These are phyloP conservation scores for Aristolochia fimbriata DNA, from an alignment of 164 flowering plant species.

Conservation along the genomic window DNA sequence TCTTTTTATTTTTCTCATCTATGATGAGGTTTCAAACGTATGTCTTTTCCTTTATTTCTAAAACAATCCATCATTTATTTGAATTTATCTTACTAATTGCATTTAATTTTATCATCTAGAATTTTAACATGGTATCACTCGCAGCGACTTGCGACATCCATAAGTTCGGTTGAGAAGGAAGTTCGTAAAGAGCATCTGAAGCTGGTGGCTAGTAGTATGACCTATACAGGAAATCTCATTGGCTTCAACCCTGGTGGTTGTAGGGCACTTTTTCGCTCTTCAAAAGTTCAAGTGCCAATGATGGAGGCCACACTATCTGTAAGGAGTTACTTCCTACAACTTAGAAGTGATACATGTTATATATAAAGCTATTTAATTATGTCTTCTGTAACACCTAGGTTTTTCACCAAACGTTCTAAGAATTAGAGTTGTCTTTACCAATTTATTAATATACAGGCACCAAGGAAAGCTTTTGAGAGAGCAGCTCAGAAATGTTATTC, in stretches of 20 bases:
- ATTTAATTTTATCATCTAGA: too few relatives aligned
- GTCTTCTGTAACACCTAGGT: background rate
- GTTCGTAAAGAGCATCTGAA: slow-evolving; percentile 79
- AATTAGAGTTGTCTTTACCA: background rate
- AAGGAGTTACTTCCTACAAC: slow-evolving; percentile 16
- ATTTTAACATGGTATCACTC: slow-evolving; percentile 6
- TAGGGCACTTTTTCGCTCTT: slow-evolving; percentile 59
- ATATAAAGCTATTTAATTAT: background rate
- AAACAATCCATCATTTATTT: too few relatives aligned
- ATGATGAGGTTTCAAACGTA: too few relatives aligned
- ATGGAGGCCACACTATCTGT: slow-evolving; percentile 88
- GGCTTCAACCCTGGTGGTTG: slow-evolving; percentile 84
- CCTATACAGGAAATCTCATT: slow-evolving; percentile 64
- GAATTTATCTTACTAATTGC: too few relatives aligned
- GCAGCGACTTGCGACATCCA: slow-evolving; percentile 78
- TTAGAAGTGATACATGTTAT: background rate
- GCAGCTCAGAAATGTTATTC: slow-evolving; percentile 79
- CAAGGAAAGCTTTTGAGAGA: slow-evolving; percentile 81
- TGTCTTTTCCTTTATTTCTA: too few relatives aligned
- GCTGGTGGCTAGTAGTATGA: slow-evolving; percentile 79
- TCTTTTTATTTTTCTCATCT: too few relatives aligned
- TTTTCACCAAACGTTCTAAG: background rate
- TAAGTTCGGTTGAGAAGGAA: slow-evolving; percentile 76
- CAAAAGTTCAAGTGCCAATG: slow-evolving; percentile 78
- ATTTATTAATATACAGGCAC: slow-evolving; percentile 34